phyloP scores from a whole-genome alignment of 768 basidiomycete genomes.

The Lentinula edodes region DNA sequence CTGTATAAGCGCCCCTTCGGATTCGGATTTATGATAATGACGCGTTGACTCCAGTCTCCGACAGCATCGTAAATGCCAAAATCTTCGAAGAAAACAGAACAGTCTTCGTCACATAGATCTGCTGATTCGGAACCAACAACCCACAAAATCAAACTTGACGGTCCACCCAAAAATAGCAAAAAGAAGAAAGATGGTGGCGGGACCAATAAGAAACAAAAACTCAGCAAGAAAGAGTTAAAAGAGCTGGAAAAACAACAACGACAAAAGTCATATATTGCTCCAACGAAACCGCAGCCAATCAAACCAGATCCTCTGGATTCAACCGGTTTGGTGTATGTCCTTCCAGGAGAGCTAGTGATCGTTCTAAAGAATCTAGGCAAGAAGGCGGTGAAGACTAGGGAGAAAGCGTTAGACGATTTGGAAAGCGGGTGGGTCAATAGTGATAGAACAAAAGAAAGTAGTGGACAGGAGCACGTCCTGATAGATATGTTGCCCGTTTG shows the following conservation, averaged over 20 bases:
- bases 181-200: background rate
- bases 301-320: conserved; percentile 85
- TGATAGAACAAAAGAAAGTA: conserved; percentile 32
- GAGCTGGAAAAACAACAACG: conserved; percentile 62
- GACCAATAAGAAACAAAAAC: conserved; percentile 16
- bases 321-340: conserved; percentile 62
- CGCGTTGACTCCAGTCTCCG: background rate
- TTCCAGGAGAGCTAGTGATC: conserved; percentile 81
- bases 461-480: conserved; percentile 30
- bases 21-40: too few relatives aligned
- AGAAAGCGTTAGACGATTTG: conserved; percentile 82
- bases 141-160: background rate
- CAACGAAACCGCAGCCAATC: conserved; percentile 68
- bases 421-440: conserved; percentile 60
- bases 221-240: conserved; percentile 47
- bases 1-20: too few relatives aligned
- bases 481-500: conserved; percentile 81
- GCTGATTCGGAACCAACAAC: background rate
- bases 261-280: conserved; percentile 84
- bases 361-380: conserved; percentile 78
- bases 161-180: background rate
- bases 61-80: background rate
- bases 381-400: conserved; percentile 84
- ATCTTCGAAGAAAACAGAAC: background rate
- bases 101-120: background rate